phyloP scores from a whole-genome alignment of 805 yeast genomes.

The Lipomyces mesembrius region DNA sequence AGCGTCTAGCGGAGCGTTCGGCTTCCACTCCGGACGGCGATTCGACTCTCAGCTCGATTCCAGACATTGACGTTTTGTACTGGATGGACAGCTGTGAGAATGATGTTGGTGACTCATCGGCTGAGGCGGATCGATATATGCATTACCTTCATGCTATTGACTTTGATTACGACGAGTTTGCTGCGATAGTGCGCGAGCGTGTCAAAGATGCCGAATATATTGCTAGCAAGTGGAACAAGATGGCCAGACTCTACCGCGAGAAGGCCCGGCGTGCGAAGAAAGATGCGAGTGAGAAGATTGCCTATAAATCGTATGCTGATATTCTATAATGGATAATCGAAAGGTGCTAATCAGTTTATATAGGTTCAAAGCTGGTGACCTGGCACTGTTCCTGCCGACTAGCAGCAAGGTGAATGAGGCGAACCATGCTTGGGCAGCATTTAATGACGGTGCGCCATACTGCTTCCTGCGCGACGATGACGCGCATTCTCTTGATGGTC shows the following conservation, averaged over 20 bases:
- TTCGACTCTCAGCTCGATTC: slow-evolving; percentile 18
- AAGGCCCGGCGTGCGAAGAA: slow-evolving; percentile 36
- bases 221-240: slow-evolving; percentile 83
- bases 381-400: slow-evolving; percentile 85
- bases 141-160: slow-evolving; percentile 39
- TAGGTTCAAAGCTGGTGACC: slow-evolving; percentile 71
- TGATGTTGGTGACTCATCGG: slow-evolving; percentile 30
- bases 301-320: slow-evolving; percentile 41
- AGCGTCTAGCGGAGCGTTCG: slow-evolving; percentile 11
- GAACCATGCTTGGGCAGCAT: slow-evolving; percentile 84
- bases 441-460: slow-evolving; percentile 86
- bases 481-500: slow-evolving; percentile 44
- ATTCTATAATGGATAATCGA: slow-evolving; percentile 11
- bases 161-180: slow-evolving; percentile 48
- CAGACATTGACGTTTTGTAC: slow-evolving; percentile 43
- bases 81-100: slow-evolving; percentile 54
- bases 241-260: slow-evolving; percentile 57
- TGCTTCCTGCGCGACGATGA: slow-evolving; percentile 63
- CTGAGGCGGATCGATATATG: slow-evolving; percentile 25
- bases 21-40: slow-evolving; percentile 13
- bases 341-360: slow-evolving; percentile 57
- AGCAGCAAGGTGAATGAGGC: slow-evolving; percentile 42
- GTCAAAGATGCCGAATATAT: slow-evolving; percentile 87
- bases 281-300: slow-evolving; percentile 30
- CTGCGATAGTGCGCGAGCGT: slow-evolving; percentile 64